Evolutionary conservation across 768 basidiomycete species (phyloP).

Genomic region (Boletus pseudo-olivaceus): DNA sequence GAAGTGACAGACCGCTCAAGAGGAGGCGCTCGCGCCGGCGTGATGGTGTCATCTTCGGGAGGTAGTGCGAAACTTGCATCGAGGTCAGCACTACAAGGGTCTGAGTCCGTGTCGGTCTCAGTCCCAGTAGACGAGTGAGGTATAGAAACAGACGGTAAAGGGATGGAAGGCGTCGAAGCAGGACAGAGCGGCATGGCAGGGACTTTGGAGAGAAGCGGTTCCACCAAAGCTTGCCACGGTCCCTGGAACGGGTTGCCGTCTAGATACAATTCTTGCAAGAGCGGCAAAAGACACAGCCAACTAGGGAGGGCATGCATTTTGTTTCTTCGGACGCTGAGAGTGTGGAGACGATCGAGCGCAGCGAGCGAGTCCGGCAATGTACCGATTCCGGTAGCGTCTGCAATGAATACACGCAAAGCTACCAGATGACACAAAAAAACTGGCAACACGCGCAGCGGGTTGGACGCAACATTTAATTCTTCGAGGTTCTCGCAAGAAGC

Average conservation of each 20-base stretch:
- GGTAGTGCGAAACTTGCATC: constrained; percentile 27
- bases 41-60: constrained; percentile 72
- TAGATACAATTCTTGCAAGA: constrained; percentile 83
- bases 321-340: constrained; percentile 85
- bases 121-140: constrained; percentile 43
- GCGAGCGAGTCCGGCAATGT: constrained; percentile 73
- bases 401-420: constrained; percentile 82
- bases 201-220: constrained; percentile 69
- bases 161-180: constrained; percentile 60
- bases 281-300: constrained; percentile 88
- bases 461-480: constrained; percentile 90
- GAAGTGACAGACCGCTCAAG: constrained; percentile 52
- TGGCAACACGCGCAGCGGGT: constrained; percentile 90
- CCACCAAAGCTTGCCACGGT: constrained; percentile 87
- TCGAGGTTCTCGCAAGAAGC: constrained; percentile 79
- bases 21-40: constrained; percentile 53
- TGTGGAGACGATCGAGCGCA: constrained; percentile 77
- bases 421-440: constrained; percentile 75
- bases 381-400: constrained; percentile 83
- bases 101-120: constrained; percentile 55
- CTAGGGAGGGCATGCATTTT: constrained; percentile 85
- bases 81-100: constrained; percentile 41
- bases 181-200: constrained; percentile 62
- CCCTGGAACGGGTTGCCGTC: constrained; percentile 96
- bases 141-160: constrained; percentile 46